Evolutionary conservation across 2,329 filamentous ascomycete genomes (phyloP).

Genomic region (Tolypocladium capitatum): DNA sequence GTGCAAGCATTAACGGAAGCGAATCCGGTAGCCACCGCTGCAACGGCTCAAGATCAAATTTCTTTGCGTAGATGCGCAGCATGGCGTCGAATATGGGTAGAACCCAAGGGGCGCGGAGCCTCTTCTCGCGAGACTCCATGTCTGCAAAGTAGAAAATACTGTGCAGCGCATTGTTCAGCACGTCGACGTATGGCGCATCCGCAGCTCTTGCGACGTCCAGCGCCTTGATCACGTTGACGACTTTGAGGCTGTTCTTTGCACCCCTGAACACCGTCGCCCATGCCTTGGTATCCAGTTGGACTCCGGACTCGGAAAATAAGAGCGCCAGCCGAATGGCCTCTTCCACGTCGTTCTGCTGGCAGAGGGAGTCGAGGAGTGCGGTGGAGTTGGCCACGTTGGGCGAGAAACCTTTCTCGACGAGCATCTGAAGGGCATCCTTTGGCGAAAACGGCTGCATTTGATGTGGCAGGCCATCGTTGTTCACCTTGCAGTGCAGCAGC

Average conservation of each 20-base stretch:
- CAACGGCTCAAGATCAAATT: conserved; percentile 33
- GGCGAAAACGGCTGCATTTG: conserved; percentile 13
- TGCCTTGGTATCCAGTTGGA: conserved; percentile 52
- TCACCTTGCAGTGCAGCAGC: conserved; percentile 31
- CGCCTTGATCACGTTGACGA: conserved; percentile 31
- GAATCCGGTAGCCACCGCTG: conserved; percentile 24
- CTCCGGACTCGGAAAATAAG: conserved; percentile 25
- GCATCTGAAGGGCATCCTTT: conserved; percentile 18
- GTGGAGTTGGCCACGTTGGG: conserved; percentile 53
- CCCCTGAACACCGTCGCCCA: conserved; percentile 59
- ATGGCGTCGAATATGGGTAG: conserved; percentile 31
- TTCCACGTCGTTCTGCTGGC: conserved; percentile 31
- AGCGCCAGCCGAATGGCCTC: conserved; percentile 21
- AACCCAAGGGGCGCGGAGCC: conserved; percentile 16
- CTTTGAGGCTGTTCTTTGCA: conserved; percentile 46
- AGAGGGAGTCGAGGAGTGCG: conserved; percentile 57
- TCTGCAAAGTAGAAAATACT: conserved; percentile 31
- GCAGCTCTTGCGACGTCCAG: conserved; percentile 34
- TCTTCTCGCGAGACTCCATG: conserved; percentile 21
- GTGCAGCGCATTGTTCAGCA: conserved; percentile 31
- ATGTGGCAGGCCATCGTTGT: conserved; percentile 8
- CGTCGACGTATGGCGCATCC: conserved; percentile 21
- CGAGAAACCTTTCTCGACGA: conserved; percentile 46
- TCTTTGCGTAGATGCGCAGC: conserved; percentile 34
- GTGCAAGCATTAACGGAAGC: conserved; percentile 16